These are phyloP conservation scores for Cucurbita moschata DNA, from an alignment of 306 rosid species.

Conservation along the genomic window DNA sequence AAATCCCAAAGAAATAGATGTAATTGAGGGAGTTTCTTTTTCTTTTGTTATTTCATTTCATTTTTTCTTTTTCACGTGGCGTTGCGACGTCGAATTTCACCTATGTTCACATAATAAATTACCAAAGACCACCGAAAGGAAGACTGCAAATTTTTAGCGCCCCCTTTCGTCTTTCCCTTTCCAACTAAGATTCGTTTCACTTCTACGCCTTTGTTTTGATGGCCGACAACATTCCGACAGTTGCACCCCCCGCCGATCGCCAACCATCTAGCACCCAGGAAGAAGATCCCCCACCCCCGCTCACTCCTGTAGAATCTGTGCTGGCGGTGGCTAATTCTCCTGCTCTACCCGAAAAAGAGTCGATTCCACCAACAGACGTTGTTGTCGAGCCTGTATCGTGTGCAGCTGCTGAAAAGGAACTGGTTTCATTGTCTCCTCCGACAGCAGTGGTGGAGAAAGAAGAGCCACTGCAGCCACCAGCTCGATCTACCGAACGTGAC, in stretches of 20 bases:
- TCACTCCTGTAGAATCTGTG: neutral
- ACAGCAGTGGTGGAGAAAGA: constrained; percentile 4
- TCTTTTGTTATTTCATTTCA: too few species aligned
- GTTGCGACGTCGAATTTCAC: too few species aligned
- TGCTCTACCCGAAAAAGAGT: neutral
- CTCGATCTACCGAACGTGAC: neutral
- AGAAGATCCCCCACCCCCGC: neutral
- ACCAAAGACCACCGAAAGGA: neutral
- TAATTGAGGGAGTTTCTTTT: too few species aligned
- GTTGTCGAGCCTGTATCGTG: neutral
- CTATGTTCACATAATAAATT: neutral
- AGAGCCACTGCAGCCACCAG: constrained; percentile 6
- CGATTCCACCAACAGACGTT: neutral
- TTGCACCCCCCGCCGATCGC: neutral
- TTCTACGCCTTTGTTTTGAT: neutral
- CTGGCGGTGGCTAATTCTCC: neutral
- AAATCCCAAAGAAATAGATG: too few species aligned
- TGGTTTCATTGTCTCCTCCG: neutral
- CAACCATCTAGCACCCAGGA: neutral
- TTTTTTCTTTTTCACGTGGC: too few species aligned
- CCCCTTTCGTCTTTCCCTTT: neutral
- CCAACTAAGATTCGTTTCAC: neutral
- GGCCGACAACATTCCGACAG: neutral
- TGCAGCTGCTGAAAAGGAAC: neutral
- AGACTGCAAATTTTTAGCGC: neutral